Conservation (phyloP, 2,329 filamentous ascomycete genomes). For the Triangularia verruculosa region DNA sequence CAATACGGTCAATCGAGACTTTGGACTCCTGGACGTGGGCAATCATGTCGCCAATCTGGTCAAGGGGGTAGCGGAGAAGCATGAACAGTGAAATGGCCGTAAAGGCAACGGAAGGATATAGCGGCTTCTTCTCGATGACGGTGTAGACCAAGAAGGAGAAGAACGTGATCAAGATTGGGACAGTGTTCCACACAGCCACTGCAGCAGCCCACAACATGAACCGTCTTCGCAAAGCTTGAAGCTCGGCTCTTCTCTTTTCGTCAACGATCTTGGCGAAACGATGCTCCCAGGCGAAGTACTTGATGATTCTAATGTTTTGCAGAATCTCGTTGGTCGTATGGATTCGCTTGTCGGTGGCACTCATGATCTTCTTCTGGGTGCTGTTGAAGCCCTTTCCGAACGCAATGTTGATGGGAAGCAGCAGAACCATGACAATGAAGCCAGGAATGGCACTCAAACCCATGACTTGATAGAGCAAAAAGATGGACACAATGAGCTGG, state of each 20-base stretch:
- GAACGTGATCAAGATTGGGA: slow-evolving; percentile 92
- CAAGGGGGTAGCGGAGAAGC: slow-evolving; percentile 85
- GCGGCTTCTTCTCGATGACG: slow-evolving; percentile 78
- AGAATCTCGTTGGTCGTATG: slow-evolving; percentile 95
- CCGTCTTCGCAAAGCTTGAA: slow-evolving; percentile 72
- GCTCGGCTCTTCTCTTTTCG: slow-evolving; percentile 78
- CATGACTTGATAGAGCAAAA: slow-evolving; percentile 83
- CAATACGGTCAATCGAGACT: slow-evolving; percentile 93
- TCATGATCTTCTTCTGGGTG: slow-evolving; percentile 87
- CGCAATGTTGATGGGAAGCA: slow-evolving; percentile 85
- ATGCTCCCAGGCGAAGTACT: slow-evolving; percentile 98
- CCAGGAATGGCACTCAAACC: slow-evolving; percentile 92
- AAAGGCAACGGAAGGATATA: slow-evolving; percentile 91
- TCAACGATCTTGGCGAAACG: slow-evolving; percentile 83
- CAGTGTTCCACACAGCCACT: slow-evolving; percentile 94
- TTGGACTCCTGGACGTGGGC: slow-evolving; percentile 97
- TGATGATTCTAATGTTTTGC: slow-evolving; percentile 98
- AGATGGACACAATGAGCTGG: slow-evolving; percentile 77
- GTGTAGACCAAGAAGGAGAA: slow-evolving; percentile 95
- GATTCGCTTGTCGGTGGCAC: slow-evolving; percentile 91
- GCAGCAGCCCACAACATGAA: slow-evolving; percentile 91
- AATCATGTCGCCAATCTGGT: slow-evolving; percentile 97
- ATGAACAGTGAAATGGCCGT: slow-evolving; percentile 95
- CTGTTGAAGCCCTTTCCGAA: slow-evolving; percentile 82
- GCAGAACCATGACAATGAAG: slow-evolving; percentile 81